Percentiles rank a stretch among this genome's conserved stretches.
Evolutionary conservation across 2,329 filamentous ascomycete genomes (phyloP).

Genomic region (Penicillium sp.): DNA sequence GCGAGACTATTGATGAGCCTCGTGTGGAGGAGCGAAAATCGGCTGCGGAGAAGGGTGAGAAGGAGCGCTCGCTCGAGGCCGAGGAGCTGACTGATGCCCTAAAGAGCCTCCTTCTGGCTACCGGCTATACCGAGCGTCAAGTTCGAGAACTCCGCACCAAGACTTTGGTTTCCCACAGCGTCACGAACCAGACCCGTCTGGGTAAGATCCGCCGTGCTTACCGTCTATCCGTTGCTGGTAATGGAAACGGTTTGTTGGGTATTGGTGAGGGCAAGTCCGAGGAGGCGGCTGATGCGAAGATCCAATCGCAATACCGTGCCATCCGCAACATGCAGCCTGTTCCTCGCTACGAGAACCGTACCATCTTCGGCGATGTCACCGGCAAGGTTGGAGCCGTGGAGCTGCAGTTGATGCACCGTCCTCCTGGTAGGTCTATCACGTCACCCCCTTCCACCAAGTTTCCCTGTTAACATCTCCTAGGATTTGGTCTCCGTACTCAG

Average conservation of each 20-base stretch:
- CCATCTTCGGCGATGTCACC: conserved; percentile 83
- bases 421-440: conserved; percentile 71
- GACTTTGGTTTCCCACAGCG: conserved; percentile 71
- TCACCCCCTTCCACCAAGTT: not conserved
- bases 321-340: conserved; percentile 94
- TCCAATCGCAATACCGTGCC: conserved; percentile 78
- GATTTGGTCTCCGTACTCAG: conserved; percentile 91
- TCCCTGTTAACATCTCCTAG: conserved; percentile 51
- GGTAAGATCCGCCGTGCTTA: conserved; percentile 85
- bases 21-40: conserved; percentile 30
- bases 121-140: conserved; percentile 56
- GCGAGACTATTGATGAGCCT: conserved; percentile 39
- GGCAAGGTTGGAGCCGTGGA: conserved; percentile 87
- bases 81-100: conserved; percentile 46
- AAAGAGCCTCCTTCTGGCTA: conserved; percentile 59
- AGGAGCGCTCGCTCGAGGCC: conserved; percentile 31
- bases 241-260: conserved; percentile 82
- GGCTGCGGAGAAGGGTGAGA: conserved; percentile 32
- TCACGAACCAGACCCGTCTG: conserved; percentile 92
- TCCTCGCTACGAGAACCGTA: conserved; percentile 85
- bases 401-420: conserved; percentile 78
- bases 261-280: conserved; percentile 88
- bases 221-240: conserved; percentile 80
- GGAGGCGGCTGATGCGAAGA: conserved; percentile 68
- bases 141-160: conserved; percentile 66